Conservation (phyloP, 2,329 filamentous ascomycete species). For the Aspergillus fischeri region DNA sequence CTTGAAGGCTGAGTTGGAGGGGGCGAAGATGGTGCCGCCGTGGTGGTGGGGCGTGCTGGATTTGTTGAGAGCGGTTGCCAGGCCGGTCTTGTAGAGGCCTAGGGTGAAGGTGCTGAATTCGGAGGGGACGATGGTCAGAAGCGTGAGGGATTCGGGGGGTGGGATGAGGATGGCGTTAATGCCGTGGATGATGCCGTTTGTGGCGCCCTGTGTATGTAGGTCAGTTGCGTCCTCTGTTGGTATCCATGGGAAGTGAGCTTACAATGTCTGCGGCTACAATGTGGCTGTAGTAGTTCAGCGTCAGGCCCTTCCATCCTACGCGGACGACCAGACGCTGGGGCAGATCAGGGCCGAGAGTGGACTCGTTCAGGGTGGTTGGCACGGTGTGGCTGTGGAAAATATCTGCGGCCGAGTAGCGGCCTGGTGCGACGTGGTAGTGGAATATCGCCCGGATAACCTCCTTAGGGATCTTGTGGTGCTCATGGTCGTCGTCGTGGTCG, state of each 20-base stretch:
- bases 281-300: constrained; percentile 72
- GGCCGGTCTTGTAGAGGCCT: constrained; percentile 68
- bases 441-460: constrained; percentile 66
- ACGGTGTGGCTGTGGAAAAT: constrained; percentile 71
- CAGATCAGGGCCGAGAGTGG: constrained; percentile 56
- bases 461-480: constrained; percentile 56
- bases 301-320: constrained; percentile 59
- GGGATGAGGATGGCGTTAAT: constrained; percentile 72
- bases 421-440: constrained; percentile 69
- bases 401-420: constrained; percentile 61
- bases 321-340: constrained; percentile 70
- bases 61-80: constrained; percentile 57
- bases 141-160: constrained; percentile 61
- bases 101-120: constrained; percentile 76
- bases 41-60: constrained; percentile 40
- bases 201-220: constrained; percentile 51
- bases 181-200: constrained; percentile 78
- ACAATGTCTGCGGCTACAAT: constrained; percentile 69
- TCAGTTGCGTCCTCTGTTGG: background rate
- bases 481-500: background rate
- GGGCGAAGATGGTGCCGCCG: constrained; percentile 77
- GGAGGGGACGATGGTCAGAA: constrained; percentile 62
- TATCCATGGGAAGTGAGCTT: constrained; percentile 15
- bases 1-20: constrained; percentile 74
- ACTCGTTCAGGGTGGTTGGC: constrained; percentile 61